phyloP scores from a whole-genome alignment of 345 rosid genomes.

The Boechera retrofracta region DNA sequence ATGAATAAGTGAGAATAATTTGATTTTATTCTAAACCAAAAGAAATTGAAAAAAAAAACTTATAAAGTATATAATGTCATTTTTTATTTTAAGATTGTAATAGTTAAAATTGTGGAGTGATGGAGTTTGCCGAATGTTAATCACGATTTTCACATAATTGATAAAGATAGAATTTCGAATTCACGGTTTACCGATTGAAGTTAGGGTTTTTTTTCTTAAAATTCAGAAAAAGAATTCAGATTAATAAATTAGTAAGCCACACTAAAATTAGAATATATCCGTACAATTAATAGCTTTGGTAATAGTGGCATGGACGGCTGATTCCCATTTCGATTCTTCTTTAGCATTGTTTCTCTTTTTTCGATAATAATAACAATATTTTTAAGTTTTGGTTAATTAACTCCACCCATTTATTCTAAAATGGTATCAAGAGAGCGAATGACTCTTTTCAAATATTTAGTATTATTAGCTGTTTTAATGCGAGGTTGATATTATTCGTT shows the following conservation, averaged over 20 bases:
- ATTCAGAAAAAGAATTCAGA: neutral
- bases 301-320: conserved; percentile 44
- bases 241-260: neutral
- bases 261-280: conserved; percentile 19
- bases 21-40: neutral
- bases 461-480: neutral
- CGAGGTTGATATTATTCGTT: conserved; percentile 11
- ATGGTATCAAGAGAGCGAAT: neutral
- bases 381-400: neutral
- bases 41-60: neutral
- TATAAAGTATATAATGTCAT: too few species aligned
- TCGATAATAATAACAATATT: neutral
- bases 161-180: neutral
- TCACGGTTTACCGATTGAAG: too few species aligned
- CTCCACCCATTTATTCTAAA: neutral
- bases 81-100: neutral
- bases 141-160: neutral
- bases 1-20: neutral
- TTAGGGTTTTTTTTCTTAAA: neutral
- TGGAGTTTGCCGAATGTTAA: neutral
- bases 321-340: conserved; percentile 37
- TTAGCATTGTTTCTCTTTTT: conserved; percentile 17
- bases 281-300: conserved; percentile 33
- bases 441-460: neutral
- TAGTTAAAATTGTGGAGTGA: neutral